These are phyloP conservation scores for Termitomyces sp. DNA, from an alignment of 768 basidiomycete genomes.

Conservation along the genomic window DNA sequence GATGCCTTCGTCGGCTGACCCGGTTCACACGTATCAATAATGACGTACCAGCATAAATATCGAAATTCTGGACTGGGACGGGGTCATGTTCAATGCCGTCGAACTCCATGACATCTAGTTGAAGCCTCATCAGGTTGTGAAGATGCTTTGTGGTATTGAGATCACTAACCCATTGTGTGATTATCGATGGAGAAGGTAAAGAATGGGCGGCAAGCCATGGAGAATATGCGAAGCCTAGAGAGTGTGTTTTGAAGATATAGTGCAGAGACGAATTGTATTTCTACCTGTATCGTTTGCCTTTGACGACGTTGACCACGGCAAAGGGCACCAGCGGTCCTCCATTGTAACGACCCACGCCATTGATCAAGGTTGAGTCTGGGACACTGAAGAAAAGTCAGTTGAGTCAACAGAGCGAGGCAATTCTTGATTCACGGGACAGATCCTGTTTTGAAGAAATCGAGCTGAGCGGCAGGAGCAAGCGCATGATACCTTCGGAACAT, in stretches of 20 bases:
- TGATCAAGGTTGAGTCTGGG: slow-evolving; percentile 40
- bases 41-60: slow-evolving; percentile 33
- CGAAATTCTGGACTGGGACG: slow-evolving; percentile 31
- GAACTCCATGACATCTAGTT: slow-evolving; percentile 23
- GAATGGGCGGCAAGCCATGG: slow-evolving; percentile 38
- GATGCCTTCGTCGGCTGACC: neutral
- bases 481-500: slow-evolving; percentile 12
- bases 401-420: too few species aligned
- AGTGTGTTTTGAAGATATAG: neutral
- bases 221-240: slow-evolving; percentile 35
- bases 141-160: neutral
- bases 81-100: slow-evolving; percentile 38
- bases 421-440: slow-evolving; percentile 17
- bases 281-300: slow-evolving; percentile 38
- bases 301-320: slow-evolving; percentile 37
- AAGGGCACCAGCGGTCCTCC: slow-evolving; percentile 34
- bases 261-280: neutral
- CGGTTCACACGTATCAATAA: neutral
- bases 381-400: slow-evolving; percentile 16
- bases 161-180: slow-evolving; percentile 22
- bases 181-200: slow-evolving; percentile 32
- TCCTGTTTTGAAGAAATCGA: slow-evolving; percentile 26
- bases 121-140: neutral
- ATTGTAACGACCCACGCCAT: slow-evolving; percentile 34
- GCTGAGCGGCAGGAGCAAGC: slow-evolving; percentile 32